Base-by-base conservation (phyloP, 305 asterid species). In the Fraxinus velutina region DNA sequence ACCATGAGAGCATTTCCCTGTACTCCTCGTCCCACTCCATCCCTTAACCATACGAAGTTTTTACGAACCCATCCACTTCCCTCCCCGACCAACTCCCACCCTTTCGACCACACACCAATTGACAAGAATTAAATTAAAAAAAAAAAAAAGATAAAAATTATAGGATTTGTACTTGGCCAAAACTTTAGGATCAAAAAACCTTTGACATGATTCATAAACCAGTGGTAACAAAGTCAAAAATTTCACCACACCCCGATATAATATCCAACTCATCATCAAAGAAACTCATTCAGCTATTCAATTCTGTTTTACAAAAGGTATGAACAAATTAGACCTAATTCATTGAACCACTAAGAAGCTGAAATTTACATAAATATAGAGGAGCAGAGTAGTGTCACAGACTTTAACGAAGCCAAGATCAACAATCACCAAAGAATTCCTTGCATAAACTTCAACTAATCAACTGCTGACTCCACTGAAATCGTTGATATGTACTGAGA, bases 281-380 rank as follows among this genome's bases (percentile, higher is more conserved):
- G 21, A 27, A 55, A 55, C 68, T 57, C 68, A 57, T 57, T 57
- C 81, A 52, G 66, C 86, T 87, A 79, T 77, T 32, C 19, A 34
- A 82, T 81, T 81, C 82, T 79, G 83, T 64, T 83, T 83, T 84
- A 81, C 89, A 85, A 64, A 80, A 87, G 84, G 81, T 79, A 85
- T 79, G 82, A 85, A 84, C 84, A 86, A 81, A 83, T 83, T 75
- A 80, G 85, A 81, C 78, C 84, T 84, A 64, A 32, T 83, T 64
- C 78, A n/a, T 72, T 64, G 81, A 81, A 62, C 73, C 66, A n/a
- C 66, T 2, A 30, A 82, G 75, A 39, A 47, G n/a, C 17, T 44
- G 73, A 64, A 19, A 29, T 75, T 55, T 73, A 66, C 80, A 44
- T 68, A 57, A 27, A 13, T 9, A 44, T 15, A 1, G 33, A 77